phyloP scores from a whole-genome alignment of 495 filamentous ascomycete species.

The Aspergillus wentii region DNA sequence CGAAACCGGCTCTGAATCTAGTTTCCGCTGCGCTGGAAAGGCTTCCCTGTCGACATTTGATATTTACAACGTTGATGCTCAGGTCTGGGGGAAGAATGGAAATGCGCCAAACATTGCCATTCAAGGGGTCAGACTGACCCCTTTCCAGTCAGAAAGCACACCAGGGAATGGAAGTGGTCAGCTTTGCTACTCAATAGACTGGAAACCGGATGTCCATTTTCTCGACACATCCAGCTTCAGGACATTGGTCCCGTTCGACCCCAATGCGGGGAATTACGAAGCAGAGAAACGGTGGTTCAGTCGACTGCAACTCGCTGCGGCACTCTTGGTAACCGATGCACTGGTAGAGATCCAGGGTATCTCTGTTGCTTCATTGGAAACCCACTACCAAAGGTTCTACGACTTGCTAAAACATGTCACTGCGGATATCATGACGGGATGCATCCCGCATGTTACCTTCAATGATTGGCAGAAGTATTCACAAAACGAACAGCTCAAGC shows the following conservation, averaged over 20 bases:
- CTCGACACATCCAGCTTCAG: neutral
- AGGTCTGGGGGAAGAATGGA: too few species aligned
- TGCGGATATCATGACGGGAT: neutral
- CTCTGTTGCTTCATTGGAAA: neutral
- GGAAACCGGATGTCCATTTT: constrained; percentile 2
- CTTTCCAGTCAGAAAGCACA: neutral
- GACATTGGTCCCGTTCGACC: neutral
- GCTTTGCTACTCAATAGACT: constrained; percentile 1
- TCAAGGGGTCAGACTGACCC: neutral
- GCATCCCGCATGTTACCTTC: neutral
- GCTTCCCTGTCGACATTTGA: too few species aligned
- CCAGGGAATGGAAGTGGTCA: too few species aligned
- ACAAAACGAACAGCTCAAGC: too few species aligned
- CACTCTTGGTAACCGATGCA: neutral
- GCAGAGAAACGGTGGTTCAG: neutral
- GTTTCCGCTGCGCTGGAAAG: too few species aligned
- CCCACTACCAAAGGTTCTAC: neutral
- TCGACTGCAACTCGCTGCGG: neutral
- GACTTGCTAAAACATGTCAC: neutral
- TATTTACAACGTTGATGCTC: too few species aligned
- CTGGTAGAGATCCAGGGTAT: neutral
- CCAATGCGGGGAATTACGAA: neutral
- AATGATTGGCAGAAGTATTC: too few species aligned
- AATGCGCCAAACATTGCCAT: too few species aligned
- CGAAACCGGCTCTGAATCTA: too few species aligned